phyloP scores from a whole-genome alignment of 1,139 yeast genomes.

The Ashbya aceris region DNA sequence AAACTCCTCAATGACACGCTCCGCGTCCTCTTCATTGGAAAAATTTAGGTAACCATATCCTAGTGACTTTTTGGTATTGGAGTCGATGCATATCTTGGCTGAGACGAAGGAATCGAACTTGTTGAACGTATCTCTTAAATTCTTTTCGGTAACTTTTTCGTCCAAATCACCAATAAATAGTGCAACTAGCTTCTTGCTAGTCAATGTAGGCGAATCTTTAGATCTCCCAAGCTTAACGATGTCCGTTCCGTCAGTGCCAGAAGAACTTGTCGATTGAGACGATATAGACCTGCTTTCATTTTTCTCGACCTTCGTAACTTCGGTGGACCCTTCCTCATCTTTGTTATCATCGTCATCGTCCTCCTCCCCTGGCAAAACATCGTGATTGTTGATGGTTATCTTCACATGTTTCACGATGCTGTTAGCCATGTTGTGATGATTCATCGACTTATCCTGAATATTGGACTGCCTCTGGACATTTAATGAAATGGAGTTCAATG shows the following conservation, averaged over 20 bases:
- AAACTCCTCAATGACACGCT: constrained; percentile 35
- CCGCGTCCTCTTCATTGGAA: constrained; percentile 31
- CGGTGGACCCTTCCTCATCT: constrained; percentile 2
- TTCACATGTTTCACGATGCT: constrained; percentile 2
- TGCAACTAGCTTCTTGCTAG: constrained; percentile 24
- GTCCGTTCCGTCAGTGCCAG: constrained; percentile 23
- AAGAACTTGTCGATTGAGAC: constrained; percentile 11
- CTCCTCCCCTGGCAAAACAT: constrained; percentile 1
- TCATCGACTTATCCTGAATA: neutral
- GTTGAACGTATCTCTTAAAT: constrained; percentile 31
- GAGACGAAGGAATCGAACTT: constrained; percentile 35
- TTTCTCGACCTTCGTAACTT: constrained; percentile 4
- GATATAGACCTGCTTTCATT: constrained; percentile 12
- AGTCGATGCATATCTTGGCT: constrained; percentile 39
- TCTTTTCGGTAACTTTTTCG: constrained; percentile 33
- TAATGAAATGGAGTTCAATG: constrained; percentile 13
- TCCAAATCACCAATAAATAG: constrained; percentile 44
- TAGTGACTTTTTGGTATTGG: constrained; percentile 33
- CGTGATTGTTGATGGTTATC: constrained; percentile 1
- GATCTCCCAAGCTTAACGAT: constrained; percentile 18
- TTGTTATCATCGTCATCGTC: constrained; percentile 2
- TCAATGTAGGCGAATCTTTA: constrained; percentile 8
- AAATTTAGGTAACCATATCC: constrained; percentile 48
- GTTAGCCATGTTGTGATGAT: constrained; percentile 1
- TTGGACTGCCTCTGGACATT: constrained; percentile 12